Conservation (phyloP, 2,329 filamentous ascomycete genomes). For the Colletotrichum sojae region DNA sequence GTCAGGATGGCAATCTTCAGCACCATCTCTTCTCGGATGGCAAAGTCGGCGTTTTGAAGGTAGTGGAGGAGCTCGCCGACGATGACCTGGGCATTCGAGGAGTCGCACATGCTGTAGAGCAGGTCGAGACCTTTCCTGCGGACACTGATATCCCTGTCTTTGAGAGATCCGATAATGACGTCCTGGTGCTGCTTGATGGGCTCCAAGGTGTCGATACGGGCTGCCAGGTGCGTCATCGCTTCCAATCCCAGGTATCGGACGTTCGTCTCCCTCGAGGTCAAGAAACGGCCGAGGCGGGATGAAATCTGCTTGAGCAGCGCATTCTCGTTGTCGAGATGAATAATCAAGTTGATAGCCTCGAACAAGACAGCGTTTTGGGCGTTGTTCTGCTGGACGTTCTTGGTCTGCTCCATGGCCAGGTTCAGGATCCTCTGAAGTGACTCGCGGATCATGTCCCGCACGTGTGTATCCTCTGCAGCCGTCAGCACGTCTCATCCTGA, state of each 20-base stretch:
- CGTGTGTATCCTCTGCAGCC: conserved; percentile 85
- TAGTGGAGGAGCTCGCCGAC: conserved; percentile 95
- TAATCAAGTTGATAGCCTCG: conserved; percentile 98
- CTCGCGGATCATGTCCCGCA: conserved; percentile 91
- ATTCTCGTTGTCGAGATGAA: conserved; percentile 95
- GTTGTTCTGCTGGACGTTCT: conserved; percentile 99
- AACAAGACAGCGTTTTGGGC: conserved; percentile 98
- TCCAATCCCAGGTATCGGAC: conserved; percentile 96
- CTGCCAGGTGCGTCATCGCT: conserved; percentile 98
- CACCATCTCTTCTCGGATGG: conserved; percentile 99
- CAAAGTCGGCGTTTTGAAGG: conserved; percentile 96
- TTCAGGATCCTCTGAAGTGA: conserved; percentile 93
- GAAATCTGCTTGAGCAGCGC: conserved; percentile 97
- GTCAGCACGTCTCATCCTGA: conserved; percentile 15
- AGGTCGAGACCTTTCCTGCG: conserved; percentile 95
- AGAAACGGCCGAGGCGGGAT: conserved; percentile 90
- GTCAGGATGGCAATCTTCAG: conserved; percentile 98
- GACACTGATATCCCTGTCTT: conserved; percentile 97
- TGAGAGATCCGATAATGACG: conserved; percentile 93
- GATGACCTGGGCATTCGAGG: conserved; percentile 92
- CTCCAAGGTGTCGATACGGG: conserved; percentile 91
- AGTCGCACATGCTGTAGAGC: conserved; percentile 99
- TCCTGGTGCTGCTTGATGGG: conserved; percentile 98
- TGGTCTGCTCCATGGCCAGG: conserved; percentile 91
- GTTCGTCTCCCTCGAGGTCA: conserved; percentile 96